Evolutionary conservation across 169 alveolate genomes (phyloP), one percentile per base, ranked within the genome.

Genomic region (Babesia divergens): DNA sequence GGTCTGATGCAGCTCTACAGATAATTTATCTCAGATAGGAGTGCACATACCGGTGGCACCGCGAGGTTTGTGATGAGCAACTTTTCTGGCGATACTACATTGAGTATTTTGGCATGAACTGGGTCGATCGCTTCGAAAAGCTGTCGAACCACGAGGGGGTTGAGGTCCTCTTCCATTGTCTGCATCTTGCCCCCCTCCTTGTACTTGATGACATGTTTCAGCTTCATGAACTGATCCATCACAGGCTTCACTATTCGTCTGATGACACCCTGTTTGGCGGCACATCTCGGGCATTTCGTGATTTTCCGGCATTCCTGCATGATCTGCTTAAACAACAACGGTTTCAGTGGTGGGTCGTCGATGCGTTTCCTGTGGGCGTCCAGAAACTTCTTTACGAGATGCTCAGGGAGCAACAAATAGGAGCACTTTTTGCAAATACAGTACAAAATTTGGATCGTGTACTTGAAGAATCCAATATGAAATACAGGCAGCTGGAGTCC

Each of bases 381-480:
- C 55, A 82, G 83, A 26, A 50, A 74, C 72, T 81, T 86, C 65
- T 89, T 92, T n/a, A 72, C 87, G 72, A 91, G 91, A 26, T 93
- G 94, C 13, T 83, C 88, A 14, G 91, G 55, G 54, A 94, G 82
- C 58, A 97, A 72, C 31, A 94, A 67, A 22, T 93, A 70, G 31
- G 96, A 92, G 68, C 99, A 95, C 42, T 75, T 84, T 89, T 97
- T 95, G 86, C 99, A 98, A 31, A 96, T 93, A 38, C 94, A 90
- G 70, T 93, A 84, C 35, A 97, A 77, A 22, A 96, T 91, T 56
- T 91, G 94, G 16, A 94, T 86, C 11, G 90, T 81, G 83, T 96
- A 97, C 88, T 94, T 95, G 82, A 96, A 94, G 86, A 93, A 98
- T 0, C 99, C 99, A 3, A 95, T 90, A 83, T 98, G 99, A 83